These are phyloP conservation scores for Sphagnum fallax DNA, from an alignment of 228 moss, liverwort and hornwort genomes.

Conservation along the genomic window DNA sequence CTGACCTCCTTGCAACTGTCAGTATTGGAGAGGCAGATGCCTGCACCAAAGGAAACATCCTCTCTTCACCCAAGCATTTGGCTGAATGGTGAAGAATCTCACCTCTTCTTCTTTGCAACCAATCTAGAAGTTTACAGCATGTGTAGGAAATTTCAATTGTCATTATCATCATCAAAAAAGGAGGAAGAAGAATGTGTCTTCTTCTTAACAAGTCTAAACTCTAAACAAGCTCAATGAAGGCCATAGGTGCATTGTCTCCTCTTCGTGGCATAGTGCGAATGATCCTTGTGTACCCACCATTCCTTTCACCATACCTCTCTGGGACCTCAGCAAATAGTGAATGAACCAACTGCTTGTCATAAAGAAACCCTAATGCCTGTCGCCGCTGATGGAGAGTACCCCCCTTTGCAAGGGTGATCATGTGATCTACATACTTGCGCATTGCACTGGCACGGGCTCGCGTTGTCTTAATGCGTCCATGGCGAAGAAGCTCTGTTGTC, in stretches of 20 bases:
- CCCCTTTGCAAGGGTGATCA: slow-evolving; percentile 67
- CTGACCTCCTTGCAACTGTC: too few relatives aligned
- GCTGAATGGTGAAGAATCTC: too few relatives aligned
- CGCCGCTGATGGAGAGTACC: slow-evolving; percentile 56
- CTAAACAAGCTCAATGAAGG: slow-evolving; percentile 97
- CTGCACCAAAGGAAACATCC: too few relatives aligned
- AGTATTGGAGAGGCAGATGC: too few relatives aligned
- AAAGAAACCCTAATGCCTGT: slow-evolving; percentile 78
- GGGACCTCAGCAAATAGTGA: slow-evolving; percentile 98
- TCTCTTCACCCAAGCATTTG: too few relatives aligned
- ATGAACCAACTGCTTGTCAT: slow-evolving; percentile 92
- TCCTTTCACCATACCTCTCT: slow-evolving; percentile 84
- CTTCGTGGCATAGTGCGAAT: slow-evolving; percentile 96
- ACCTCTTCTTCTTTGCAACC: too few relatives aligned
- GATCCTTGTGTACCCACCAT: slow-evolving; percentile 96
- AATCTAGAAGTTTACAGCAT: too few relatives aligned
- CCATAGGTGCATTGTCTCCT: slow-evolving; percentile 99
- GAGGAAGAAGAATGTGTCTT: not conserved
- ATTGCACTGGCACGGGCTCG: slow-evolving; percentile 73
- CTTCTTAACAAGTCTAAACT: not conserved
- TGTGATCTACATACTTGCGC: slow-evolving; percentile 95
- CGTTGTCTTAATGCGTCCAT: slow-evolving; percentile 96
- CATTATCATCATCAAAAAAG: not conserved
- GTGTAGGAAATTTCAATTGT: not conserved
- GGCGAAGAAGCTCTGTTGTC: slow-evolving; percentile 91